Base-by-base conservation (phyloP, 2,329 filamentous ascomycete species). In the Botryotinia narcissicola region DNA sequence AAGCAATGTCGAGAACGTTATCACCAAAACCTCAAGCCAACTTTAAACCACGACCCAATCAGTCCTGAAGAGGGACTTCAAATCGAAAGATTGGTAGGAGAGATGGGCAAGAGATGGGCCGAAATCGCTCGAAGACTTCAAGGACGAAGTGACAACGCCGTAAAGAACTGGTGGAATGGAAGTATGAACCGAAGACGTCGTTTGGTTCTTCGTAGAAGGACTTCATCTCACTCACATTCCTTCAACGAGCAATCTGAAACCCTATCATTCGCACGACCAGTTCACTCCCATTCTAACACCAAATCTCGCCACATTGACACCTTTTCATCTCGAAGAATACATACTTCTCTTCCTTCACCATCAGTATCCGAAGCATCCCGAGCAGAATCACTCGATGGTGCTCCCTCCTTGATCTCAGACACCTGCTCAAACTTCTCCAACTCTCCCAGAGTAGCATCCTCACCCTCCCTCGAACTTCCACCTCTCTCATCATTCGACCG, bases 141-240 rank as follows among this genome's bases (percentile, higher is more conserved):
- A 72, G 94, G 94, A 76, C 91, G 95, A 80, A 97, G 94, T 82
- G 95, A 98, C 85, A 98, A 98, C 80, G 92, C 93, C 42, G 93
- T 98, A 76, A 98, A 98, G 88, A 98, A 98, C 83, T 98, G 94
- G 94, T 97, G 93, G 93, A 97, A 97, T 81, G 94, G 95, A 68
- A 93, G 92, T 81, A 92, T 95, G 87, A 97, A 97, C 84, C 90
- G 94, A 79, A 87, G 92, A 79, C 82, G 84, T 81, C 76, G 84
- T 42, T 75, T 80, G 44, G 77, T 78, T 14, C 77, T 80, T 42
- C 79, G 79, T 44, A 73, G 78, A 57, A 77, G 79, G 64, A 77
- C 76, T 22, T 79, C 80, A 8, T 73, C 80, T 10, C 72, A 72
- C 7, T 73, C 78, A 48, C 78, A 77, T 25, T 73, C 74, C 40